These are phyloP conservation scores for Davidsoniella eucalypti DNA, from an alignment of 2,329 filamentous ascomycete species.

Conservation along the genomic window DNA sequence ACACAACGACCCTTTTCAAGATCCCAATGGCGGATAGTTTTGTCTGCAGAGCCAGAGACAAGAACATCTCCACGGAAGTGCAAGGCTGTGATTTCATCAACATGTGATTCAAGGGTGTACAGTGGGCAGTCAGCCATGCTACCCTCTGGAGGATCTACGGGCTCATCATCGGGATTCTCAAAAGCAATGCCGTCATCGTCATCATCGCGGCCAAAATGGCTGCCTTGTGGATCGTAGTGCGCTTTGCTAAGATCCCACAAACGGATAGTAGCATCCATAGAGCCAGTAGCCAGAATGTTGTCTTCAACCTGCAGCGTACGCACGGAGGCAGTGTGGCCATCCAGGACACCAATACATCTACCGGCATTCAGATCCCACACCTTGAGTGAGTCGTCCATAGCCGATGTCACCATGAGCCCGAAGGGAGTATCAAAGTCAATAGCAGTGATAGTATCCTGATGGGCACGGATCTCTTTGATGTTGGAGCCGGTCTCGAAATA, in stretches of 20 bases:
- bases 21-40: slow-evolving; percentile 96
- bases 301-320: slow-evolving; percentile 86
- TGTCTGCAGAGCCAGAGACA: slow-evolving; percentile 91
- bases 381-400: slow-evolving; percentile 80
- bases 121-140: slow-evolving; percentile 81
- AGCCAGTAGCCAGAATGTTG: slow-evolving; percentile 86
- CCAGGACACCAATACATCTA: slow-evolving; percentile 75
- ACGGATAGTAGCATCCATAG: slow-evolving; percentile 75
- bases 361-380: slow-evolving; percentile 96
- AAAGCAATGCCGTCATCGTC: slow-evolving; percentile 54
- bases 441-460: slow-evolving; percentile 74
- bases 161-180: slow-evolving; percentile 50
- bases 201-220: slow-evolving; percentile 40
- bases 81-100: slow-evolving; percentile 86
- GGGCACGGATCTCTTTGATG: slow-evolving; percentile 78
- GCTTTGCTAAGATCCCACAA: slow-evolving; percentile 89
- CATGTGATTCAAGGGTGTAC: slow-evolving; percentile 76
- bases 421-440: slow-evolving; percentile 96
- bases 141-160: slow-evolving; percentile 54
- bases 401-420: slow-evolving; percentile 82
- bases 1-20: slow-evolving; percentile 93
- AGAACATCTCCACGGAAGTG: slow-evolving; percentile 80
- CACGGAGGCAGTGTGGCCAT: slow-evolving; percentile 90
- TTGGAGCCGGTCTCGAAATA: slow-evolving; percentile 79
- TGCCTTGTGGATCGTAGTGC: slow-evolving; percentile 58